Percentiles rank a stretch among this genome's conserved stretches.
These are phyloP conservation scores for Gautieria morchelliformis DNA, from an alignment of 768 basidiomycete species.

Conservation along the genomic window DNA sequence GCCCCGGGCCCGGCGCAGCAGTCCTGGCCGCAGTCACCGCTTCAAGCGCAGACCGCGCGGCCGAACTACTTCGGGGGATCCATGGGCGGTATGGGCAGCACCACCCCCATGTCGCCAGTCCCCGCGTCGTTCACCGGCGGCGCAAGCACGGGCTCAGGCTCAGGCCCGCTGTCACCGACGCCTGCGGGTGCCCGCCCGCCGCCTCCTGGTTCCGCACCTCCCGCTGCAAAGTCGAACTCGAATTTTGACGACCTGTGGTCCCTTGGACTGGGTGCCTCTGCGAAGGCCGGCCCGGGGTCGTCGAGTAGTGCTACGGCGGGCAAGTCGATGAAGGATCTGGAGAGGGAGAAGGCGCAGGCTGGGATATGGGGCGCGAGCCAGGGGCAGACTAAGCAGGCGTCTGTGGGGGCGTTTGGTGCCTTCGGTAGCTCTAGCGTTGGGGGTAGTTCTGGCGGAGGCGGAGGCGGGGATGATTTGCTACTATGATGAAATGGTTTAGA, in stretches of 20 bases:
- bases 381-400: conserved; percentile 10
- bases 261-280: conserved; percentile 46
- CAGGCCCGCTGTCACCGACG: not conserved
- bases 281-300: conserved; percentile 19
- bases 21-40: conserved; percentile 3
- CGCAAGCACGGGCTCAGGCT: conserved; percentile 3
- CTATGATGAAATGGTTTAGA: conserved; percentile 17
- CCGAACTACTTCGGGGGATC: conserved; percentile 6
- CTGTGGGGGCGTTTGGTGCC: conserved; percentile 17
- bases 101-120: conserved; percentile 10
- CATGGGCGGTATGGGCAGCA: conserved; percentile 1
- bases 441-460: conserved; percentile 12
- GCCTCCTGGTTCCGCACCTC: conserved; percentile 10
- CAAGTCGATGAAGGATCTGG: conserved; percentile 84
- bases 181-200: conserved; percentile 20
- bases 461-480: conserved; percentile 31
- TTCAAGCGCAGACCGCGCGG: conserved; percentile 13
- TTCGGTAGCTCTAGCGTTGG: conserved; percentile 14
- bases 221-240: conserved; percentile 12
- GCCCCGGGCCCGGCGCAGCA: not conserved
- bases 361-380: conserved; percentile 59
- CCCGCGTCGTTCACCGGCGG: not conserved
- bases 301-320: conserved; percentile 16
- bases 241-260: conserved; percentile 89
- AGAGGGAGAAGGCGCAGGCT: conserved; percentile 76